Evolutionary conservation across 75 land plant species (phyloP), one percentile per base, ranked within the genome.

Genomic region (Ceratopteris richardii): DNA sequence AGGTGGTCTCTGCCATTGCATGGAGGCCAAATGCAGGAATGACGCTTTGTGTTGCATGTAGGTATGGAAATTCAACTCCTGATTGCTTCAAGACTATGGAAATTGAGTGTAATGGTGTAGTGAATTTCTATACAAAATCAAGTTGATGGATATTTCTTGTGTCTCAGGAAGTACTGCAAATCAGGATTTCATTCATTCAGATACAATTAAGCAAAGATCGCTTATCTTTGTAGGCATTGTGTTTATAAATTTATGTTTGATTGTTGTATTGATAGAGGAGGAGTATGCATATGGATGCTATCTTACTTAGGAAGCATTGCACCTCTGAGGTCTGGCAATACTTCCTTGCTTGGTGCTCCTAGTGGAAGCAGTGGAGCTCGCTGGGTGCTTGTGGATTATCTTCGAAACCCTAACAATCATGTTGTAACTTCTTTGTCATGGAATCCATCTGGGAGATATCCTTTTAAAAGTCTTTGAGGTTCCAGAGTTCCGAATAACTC

Each of bases 371-470:
- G 87, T 64, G 76, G 83, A 30, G 58, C 64, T 24, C 66, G 85
- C 44, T 93, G 89, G 90, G 79, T 75, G 36, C 26, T 93, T 47
- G 84, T 86, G 20, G 98, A 93, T 67, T 83, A 85, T 70, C 80
- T 93, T 55, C 73, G 62, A 55, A 72, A 77, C 48, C 48, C 67
- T 25, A 37, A 52, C 4, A 82, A 77, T 51, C 75, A 76, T 57
- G 74, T 33, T 9, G 9, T 89, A 21, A 83, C 69, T 40, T 66
- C 87, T 51, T 77, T 93, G 16, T 73, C 86, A n/a, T 93, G 98
- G 96, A 88, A 82, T 68, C 98, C 98, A 16, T 57, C 73, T 77
- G 98, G 98, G 66, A 81, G 93, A 87, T 91, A 87, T 91, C 96
- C 96, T 58, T 22, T 42, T 22, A 55, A 19, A 22, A 22, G 9